phyloP scores from a whole-genome alignment of 2,329 filamentous ascomycete genomes.

The Penicillium janthinellum region DNA sequence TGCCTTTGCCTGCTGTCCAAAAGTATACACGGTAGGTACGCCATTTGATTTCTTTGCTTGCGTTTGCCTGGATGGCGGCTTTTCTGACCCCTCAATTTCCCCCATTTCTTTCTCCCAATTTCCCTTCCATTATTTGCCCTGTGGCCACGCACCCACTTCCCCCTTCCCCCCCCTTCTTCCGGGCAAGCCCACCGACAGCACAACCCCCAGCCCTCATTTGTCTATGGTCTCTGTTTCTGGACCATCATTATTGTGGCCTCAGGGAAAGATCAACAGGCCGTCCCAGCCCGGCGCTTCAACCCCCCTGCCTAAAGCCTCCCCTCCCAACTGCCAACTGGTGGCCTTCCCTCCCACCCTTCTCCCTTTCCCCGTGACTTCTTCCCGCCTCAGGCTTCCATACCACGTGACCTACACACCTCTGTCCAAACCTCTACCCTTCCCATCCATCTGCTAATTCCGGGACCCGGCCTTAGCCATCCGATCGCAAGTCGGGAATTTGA shows the following conservation, averaged over 20 bases:
- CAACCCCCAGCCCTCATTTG: slow-evolving; percentile 14
- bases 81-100: slow-evolving; percentile 2
- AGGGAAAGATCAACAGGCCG: slow-evolving; percentile 12
- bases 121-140: slow-evolving; percentile 10
- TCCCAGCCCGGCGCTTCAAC: slow-evolving; percentile 2
- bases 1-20: neutral
- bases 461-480: slow-evolving; percentile 40
- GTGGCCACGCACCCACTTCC: slow-evolving; percentile 25
- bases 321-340: neutral
- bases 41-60: slow-evolving; percentile 9
- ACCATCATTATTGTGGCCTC: slow-evolving; percentile 14
- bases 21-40: slow-evolving; percentile 21
- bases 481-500: slow-evolving; percentile 43
- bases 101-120: neutral
- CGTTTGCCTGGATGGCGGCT: slow-evolving; percentile 13
- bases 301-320: neutral
- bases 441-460: slow-evolving; percentile 36
- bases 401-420: slow-evolving; percentile 26
- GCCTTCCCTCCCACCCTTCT: neutral
- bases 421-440: slow-evolving; percentile 36
- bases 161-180: slow-evolving; percentile 7
- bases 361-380: slow-evolving; percentile 1
- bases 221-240: slow-evolving; percentile 13
- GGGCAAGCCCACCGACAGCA: slow-evolving; percentile 17
- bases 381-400: slow-evolving; percentile 24